Base-by-base conservation (phyloP, 2,329 filamentous ascomycete genomes). In the Ustilaginoidea virens region DNA sequence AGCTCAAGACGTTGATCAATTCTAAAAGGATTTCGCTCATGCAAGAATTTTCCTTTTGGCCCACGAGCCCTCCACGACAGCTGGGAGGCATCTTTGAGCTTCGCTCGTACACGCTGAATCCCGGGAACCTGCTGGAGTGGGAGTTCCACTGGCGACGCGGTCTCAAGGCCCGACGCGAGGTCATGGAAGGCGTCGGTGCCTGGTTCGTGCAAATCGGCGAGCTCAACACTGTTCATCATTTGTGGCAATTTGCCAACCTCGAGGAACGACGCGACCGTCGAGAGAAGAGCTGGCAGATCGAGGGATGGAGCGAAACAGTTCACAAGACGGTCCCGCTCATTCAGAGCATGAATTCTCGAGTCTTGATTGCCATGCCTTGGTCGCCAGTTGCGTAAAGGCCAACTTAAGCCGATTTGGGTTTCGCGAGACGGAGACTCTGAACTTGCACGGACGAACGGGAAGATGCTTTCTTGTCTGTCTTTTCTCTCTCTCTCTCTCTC, bases 11-110 rank as follows among this genome's bases (percentile, higher is more conserved):
- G n/a, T 63, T 96, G 36, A 87, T 98, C 48, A 74, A 66, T 34
- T 72, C 72, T 38, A 96, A 93, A 63, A 74, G 76, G 41, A 80
- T 78, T 4, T 94, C 86, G 0, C 68, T 98, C 29, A 98, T 98
- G 90, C 90, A 98, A 54, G 90, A 98, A 55, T 98, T 98, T 58
- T 93, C 86, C 20, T 98, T 98, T 68, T 98, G 90, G 90, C 90
- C 90, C 2, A 98, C 90, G 3, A 87, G 83, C 0, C 69, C 86
- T 5, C 90, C 90, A 1, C 82, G 90, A 35, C 66, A 82, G 45
- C 71, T 98, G 1, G 90, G 90, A 31, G 90, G 90, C 25, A 58
- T 98, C 23, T 98, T 98, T 49, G 90, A 98, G 61, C 68, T 98
- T 19, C 81, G 90, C 29, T 94, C 90, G 2, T 98, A 98, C 61